Evolutionary conservation across 345 rosid species (phyloP).

Genomic region (Melastoma malabathricum): DNA sequence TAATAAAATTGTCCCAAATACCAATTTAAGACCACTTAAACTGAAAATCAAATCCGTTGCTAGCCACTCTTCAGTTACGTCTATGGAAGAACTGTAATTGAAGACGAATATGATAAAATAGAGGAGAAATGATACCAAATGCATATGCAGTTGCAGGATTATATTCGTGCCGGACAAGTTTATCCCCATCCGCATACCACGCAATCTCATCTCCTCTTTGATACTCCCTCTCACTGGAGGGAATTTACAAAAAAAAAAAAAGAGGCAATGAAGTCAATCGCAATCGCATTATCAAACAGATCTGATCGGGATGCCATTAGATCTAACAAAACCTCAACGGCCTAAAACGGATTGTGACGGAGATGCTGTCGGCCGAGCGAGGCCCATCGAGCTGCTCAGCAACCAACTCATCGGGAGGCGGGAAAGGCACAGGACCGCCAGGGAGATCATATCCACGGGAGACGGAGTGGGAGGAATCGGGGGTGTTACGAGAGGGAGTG

Average conservation of each 20-base stretch:
- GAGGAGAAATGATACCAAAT: constrained; percentile 35
- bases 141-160: constrained; percentile 85
- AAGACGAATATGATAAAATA: neutral
- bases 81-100: neutral
- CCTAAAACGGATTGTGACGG: constrained; percentile 92
- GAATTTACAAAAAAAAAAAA: neutral
- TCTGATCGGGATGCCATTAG: constrained; percentile 30
- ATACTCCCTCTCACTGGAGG: constrained; percentile 79
- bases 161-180: constrained; percentile 74
- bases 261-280: neutral
- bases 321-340: constrained; percentile 85
- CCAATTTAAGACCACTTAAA: neutral
- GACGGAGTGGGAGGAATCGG: constrained; percentile 40
- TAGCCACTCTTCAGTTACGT: neutral
- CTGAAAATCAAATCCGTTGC: neutral
- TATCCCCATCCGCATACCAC: constrained; percentile 95
- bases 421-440: constrained; percentile 36
- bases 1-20: neutral
- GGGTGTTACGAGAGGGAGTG: constrained; percentile 55
- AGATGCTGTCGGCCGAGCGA: constrained; percentile 75
- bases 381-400: constrained; percentile 49
- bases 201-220: constrained; percentile 93
- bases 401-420: constrained; percentile 47
- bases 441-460: constrained; percentile 20
- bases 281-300: constrained; percentile 8